phyloP scores from a whole-genome alignment of 2,329 filamentous ascomycete species.

The Hypomyces perniciosus region DNA sequence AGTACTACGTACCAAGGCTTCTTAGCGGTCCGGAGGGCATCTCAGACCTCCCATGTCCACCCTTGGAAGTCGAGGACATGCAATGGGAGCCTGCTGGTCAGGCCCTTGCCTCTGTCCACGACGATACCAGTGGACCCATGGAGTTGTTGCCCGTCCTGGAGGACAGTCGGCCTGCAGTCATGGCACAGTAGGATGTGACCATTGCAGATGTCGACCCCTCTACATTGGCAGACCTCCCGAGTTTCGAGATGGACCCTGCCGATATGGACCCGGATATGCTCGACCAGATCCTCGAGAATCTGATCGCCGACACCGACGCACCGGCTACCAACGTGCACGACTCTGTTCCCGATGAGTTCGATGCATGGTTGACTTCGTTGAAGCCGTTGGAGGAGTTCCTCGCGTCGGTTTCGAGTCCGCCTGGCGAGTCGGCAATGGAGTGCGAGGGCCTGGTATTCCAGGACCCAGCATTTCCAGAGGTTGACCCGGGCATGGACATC shows the following conservation, averaged over 20 bases:
- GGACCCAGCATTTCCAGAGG: neutral
- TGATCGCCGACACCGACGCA: neutral
- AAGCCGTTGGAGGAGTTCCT: neutral
- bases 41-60: neutral
- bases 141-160: constrained; percentile 6
- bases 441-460: neutral
- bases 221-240: constrained; percentile 3
- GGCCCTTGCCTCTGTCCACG: neutral
- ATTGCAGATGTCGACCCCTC: neutral
- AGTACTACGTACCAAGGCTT: constrained; percentile 4
- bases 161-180: constrained; percentile 1
- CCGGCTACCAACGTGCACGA: neutral
- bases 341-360: constrained; percentile 2
- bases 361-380: neutral
- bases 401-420: neutral
- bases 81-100: constrained; percentile 5
- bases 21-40: neutral
- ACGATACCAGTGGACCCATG: constrained; percentile 6
- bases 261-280: constrained; percentile 7
- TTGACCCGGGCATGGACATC: neutral
- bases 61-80: constrained; percentile 8
- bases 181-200: constrained; percentile 11
- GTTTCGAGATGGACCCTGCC: neutral
- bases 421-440: too few relatives aligned
- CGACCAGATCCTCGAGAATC: constrained; percentile 6